Conservation (phyloP, 352 stramenopile species). For the Phytophthora constricta region DNA sequence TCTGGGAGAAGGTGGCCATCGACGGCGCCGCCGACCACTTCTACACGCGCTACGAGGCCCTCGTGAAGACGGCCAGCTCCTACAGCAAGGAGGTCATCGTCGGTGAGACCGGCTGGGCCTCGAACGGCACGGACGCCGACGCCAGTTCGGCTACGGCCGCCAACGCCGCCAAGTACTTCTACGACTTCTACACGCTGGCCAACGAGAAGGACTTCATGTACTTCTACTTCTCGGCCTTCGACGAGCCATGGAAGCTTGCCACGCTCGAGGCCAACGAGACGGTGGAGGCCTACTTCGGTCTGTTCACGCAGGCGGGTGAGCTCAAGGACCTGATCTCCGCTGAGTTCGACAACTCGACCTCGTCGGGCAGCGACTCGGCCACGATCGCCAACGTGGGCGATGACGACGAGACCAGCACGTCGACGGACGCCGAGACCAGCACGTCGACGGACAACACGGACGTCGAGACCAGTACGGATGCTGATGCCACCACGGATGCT, state of each 20-base stretch:
- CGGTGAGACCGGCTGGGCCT: slow-evolving; percentile 74
- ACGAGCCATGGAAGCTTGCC: slow-evolving; percentile 67
- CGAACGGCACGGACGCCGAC: slow-evolving; percentile 34
- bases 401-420: slow-evolving; percentile 3
- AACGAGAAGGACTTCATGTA: slow-evolving; percentile 55
- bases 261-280: slow-evolving; percentile 57
- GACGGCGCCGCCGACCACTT: slow-evolving; percentile 48
- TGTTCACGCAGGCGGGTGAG: slow-evolving; percentile 55
- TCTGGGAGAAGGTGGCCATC: slow-evolving; percentile 61
- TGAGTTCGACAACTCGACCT: slow-evolving; percentile 44
- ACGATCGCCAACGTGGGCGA: slow-evolving; percentile 19
- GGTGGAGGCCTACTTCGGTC: slow-evolving; percentile 75
- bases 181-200: slow-evolving; percentile 67
- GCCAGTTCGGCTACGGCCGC: slow-evolving; percentile 43
- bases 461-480: not conserved
- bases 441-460: slow-evolving; percentile 2
- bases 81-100: slow-evolving; percentile 70
- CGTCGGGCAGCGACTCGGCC: slow-evolving; percentile 25
- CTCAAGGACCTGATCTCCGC: slow-evolving; percentile 56
- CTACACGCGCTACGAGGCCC: slow-evolving; percentile 50
- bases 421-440: not conserved
- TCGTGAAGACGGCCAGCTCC: slow-evolving; percentile 34
- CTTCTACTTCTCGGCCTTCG: slow-evolving; percentile 77
- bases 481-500: too few species aligned
- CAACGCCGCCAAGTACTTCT: slow-evolving; percentile 61